A percentile compares a stretch with the other conserved stretches of the same genome.
Evolutionary conservation across 2,329 filamentous ascomycete species (phyloP).

Genomic region (Oidium heveae): DNA sequence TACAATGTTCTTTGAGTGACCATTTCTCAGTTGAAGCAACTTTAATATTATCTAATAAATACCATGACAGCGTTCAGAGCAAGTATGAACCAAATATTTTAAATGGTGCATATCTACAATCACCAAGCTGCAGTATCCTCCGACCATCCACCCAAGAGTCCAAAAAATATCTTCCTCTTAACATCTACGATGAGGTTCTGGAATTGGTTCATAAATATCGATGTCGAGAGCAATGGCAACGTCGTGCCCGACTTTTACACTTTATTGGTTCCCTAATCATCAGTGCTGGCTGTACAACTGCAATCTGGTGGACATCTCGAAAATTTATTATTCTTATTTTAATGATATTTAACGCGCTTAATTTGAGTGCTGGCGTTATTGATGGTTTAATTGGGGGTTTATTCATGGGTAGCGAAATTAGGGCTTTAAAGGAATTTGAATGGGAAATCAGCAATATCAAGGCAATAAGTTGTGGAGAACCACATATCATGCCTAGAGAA

Average conservation of each 20-base stretch:
- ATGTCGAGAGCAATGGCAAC: constrained; percentile 45
- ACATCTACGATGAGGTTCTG: constrained; percentile 48
- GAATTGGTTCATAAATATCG: constrained; percentile 42
- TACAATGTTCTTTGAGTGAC: constrained; percentile 74
- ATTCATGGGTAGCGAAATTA: constrained; percentile 65
- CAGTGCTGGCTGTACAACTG: constrained; percentile 50
- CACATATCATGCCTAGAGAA: constrained; percentile 6
- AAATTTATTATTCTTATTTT: constrained; percentile 62
- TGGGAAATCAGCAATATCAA: constrained; percentile 65
- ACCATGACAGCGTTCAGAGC: neutral
- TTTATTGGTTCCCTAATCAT: constrained; percentile 43
- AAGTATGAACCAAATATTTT: constrained; percentile 2
- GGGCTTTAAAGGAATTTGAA: constrained; percentile 69
- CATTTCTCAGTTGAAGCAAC: constrained; percentile 82
- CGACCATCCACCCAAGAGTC: constrained; percentile 8
- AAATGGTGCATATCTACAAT: constrained; percentile 10
- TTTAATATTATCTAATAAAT: constrained; percentile 17
- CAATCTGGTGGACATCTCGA: constrained; percentile 60
- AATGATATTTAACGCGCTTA: constrained; percentile 54
- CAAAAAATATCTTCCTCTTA: constrained; percentile 14
- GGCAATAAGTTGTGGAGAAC: constrained; percentile 11
- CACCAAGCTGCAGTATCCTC: constrained; percentile 7
- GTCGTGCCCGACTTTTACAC: constrained; percentile 44
- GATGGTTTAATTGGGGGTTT: constrained; percentile 70
- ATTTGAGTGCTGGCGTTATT: constrained; percentile 48